These are phyloP conservation scores for Coemansia sp. DNA, from an alignment of 192 early-diverging fungal genomes.

Conservation along the genomic window DNA sequence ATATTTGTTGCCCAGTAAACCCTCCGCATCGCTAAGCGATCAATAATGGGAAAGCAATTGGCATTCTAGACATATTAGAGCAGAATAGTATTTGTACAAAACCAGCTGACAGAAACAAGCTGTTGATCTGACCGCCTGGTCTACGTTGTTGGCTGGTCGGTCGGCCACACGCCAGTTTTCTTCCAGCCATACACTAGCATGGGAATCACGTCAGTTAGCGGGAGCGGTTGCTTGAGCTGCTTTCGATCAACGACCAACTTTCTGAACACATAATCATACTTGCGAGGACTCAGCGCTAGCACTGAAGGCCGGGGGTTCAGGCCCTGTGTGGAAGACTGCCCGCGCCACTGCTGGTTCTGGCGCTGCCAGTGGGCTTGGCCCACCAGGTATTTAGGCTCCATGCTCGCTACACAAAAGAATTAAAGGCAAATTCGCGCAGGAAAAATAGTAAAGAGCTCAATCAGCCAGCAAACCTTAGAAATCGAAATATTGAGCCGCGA, in stretches of 20 bases:
- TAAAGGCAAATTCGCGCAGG: no score
- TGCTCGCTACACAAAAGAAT: no score
- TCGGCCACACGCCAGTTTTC: conserved; percentile 36
- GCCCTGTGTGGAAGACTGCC: neutral
- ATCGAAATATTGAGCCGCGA: no score
- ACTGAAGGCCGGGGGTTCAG: neutral
- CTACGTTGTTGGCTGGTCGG: conserved; percentile 5
- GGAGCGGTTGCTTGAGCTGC: conserved; percentile 31
- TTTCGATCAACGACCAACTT: conserved; percentile 28
- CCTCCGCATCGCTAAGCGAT: neutral
- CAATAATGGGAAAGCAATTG: neutral
- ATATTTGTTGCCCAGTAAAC: neutral
- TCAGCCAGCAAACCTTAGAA: no score
- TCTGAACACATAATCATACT: conserved; percentile 30
- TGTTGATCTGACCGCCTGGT: neutral
- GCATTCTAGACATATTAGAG: neutral
- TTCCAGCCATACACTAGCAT: conserved; percentile 46
- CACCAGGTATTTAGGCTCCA: no score
- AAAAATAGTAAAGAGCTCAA: no score
- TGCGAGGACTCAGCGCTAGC: conserved; percentile 14
- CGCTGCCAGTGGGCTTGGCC: conserved; percentile 24
- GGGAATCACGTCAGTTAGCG: conserved; percentile 30
- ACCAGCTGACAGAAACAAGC: neutral
- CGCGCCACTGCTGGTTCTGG: conserved; percentile 37
- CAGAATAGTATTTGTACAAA: neutral